Conservation (phyloP, 441 rosid species). For the Croton setiger region DNA sequence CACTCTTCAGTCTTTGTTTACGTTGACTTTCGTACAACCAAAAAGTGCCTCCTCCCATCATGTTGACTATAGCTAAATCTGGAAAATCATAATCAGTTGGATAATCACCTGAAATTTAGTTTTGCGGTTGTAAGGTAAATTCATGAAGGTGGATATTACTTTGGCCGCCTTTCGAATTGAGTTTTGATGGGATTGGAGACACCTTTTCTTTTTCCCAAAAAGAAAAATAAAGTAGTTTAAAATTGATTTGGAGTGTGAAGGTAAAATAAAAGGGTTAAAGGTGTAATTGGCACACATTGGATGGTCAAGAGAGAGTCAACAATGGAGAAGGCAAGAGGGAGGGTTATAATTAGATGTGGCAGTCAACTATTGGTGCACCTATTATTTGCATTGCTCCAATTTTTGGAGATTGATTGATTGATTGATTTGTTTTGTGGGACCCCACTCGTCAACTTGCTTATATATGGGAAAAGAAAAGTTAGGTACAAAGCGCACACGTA, state of each 20-base stretch:
- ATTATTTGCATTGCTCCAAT: too few species aligned
- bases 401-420: neutral
- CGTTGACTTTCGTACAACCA: neutral
- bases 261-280: neutral
- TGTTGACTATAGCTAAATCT: neutral
- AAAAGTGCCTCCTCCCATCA: neutral
- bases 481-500: neutral
- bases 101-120: too few species aligned
- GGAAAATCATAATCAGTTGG: too few species aligned
- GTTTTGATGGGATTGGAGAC: too few species aligned
- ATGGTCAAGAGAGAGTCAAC: constrained; percentile 11
- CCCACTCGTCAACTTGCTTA: neutral
- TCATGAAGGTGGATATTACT: too few species aligned
- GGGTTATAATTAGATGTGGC: neutral
- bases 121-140: too few species aligned
- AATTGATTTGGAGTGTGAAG: too few species aligned
- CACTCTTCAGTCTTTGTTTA: neutral
- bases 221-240: too few species aligned
- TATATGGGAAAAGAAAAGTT: neutral
- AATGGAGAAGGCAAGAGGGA: neutral
- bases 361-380: constrained; percentile 12
- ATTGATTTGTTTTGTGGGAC: neutral
- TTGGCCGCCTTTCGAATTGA: too few species aligned
- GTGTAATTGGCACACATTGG: constrained; percentile 3
- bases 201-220: too few species aligned